Evolutionary conservation across 1,284 basidiomycete species (phyloP).

Genomic region (Microbotryum scabiosae): DNA sequence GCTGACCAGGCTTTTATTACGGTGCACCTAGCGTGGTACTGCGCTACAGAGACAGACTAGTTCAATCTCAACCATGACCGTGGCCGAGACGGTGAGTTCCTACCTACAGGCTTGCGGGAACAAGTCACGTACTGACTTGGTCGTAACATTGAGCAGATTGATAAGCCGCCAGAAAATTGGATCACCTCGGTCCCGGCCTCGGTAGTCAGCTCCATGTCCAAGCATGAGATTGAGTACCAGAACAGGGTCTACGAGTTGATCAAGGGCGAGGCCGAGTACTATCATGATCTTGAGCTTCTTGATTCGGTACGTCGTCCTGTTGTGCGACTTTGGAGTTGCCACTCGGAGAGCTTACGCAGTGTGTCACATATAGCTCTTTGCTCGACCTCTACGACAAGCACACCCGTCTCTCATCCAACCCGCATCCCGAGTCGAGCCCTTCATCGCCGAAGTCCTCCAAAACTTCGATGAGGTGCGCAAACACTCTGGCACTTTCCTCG

Average conservation of each 20-base stretch:
- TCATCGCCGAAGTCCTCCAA: slow-evolving; percentile 78
- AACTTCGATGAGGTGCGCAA: slow-evolving; percentile 76
- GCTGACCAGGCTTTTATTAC: slow-evolving; percentile 2
- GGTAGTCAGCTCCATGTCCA: slow-evolving; percentile 58
- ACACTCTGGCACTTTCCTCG: slow-evolving; percentile 70
- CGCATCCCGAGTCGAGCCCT: slow-evolving; percentile 57
- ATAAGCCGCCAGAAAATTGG: slow-evolving; percentile 58
- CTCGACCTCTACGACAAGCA: slow-evolving; percentile 61
- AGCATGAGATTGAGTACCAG: slow-evolving; percentile 75
- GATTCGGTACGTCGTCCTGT: slow-evolving; percentile 59
- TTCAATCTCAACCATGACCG: slow-evolving; percentile 1
- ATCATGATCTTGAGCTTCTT: slow-evolving; percentile 77
- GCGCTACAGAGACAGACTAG: not conserved
- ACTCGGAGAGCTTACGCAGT: too few relatives aligned
- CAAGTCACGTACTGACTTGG: not conserved
- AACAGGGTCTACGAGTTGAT: slow-evolving; percentile 87
- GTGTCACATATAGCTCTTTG: too few relatives aligned
- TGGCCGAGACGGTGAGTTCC: not conserved
- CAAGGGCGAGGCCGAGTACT: slow-evolving; percentile 79
- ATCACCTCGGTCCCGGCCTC: slow-evolving; percentile 58
- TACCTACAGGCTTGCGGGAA: not conserved
- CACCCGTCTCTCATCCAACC: slow-evolving; percentile 69
- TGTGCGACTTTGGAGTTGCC: too few relatives aligned
- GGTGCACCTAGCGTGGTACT: slow-evolving; percentile 20
- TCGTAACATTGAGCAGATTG: slow-evolving; percentile 40